Evolutionary conservation across 75 land plant genomes (phyloP).

Genomic region (Ceratopteris richardii): DNA sequence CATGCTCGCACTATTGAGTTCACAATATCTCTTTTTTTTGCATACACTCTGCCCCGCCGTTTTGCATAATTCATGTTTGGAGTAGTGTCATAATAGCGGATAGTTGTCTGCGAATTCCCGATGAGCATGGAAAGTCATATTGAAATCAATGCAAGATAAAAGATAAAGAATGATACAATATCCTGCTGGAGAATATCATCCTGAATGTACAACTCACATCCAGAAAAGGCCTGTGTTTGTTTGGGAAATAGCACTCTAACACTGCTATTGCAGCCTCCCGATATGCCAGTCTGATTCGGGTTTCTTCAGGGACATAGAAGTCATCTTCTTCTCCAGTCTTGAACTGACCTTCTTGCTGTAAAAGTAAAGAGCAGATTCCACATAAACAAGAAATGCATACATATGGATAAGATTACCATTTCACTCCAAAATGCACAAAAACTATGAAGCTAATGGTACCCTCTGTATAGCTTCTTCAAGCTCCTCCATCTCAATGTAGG

Average conservation of each 20-base stretch:
- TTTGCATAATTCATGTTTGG: slow-evolving; percentile 76
- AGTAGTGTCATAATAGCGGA: slow-evolving; percentile 39
- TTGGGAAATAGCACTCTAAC: slow-evolving; percentile 83
- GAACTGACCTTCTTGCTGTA: slow-evolving; percentile 91
- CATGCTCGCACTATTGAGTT: slow-evolving; percentile 78
- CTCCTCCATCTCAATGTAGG: slow-evolving; percentile 72
- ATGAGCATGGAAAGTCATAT: too few relatives aligned
- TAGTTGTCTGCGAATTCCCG: slow-evolving; percentile 55
- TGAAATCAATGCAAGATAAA: slow-evolving; percentile 10
- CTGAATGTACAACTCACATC: slow-evolving; percentile 30
- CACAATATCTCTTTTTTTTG: slow-evolving; percentile 60
- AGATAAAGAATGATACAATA: neutral
- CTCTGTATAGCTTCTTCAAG: slow-evolving; percentile 71
- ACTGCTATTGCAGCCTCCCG: slow-evolving; percentile 93
- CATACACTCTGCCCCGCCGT: slow-evolving; percentile 41
- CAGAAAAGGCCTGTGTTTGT: slow-evolving; percentile 58
- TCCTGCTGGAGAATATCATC: neutral
- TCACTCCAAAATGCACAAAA: too few relatives aligned
- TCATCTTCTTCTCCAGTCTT: slow-evolving; percentile 91
- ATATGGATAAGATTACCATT: too few relatives aligned
- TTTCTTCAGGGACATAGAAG: slow-evolving; percentile 53
- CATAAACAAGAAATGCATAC: too few relatives aligned
- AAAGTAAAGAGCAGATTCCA: too few relatives aligned
- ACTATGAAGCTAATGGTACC: slow-evolving; percentile 23
- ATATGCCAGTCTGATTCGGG: slow-evolving; percentile 74